Percentiles rank a stretch among this genome's conserved stretches.
phyloP scores from a whole-genome alignment of 768 basidiomycete genomes.

The Exsudoporus frostii region DNA sequence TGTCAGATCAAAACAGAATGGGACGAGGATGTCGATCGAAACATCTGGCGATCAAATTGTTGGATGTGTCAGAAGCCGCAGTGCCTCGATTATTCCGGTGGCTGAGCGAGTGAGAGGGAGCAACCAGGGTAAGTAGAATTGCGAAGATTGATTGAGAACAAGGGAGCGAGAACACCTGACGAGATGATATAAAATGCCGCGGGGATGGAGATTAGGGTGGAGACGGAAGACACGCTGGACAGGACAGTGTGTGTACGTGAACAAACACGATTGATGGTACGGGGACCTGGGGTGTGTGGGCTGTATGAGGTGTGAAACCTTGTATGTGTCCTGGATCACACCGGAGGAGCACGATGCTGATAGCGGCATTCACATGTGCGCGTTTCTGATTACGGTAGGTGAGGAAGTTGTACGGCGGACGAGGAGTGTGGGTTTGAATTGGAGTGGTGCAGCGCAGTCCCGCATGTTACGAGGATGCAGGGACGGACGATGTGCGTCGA shows the following conservation, averaged over 20 bases:
- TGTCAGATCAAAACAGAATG: constrained; percentile 20
- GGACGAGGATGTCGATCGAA: constrained; percentile 22
- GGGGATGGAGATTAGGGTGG: constrained; percentile 33
- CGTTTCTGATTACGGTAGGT: constrained; percentile 33
- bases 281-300: constrained; percentile 33
- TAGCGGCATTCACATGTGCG: constrained; percentile 35
- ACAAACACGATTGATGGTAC: constrained; percentile 30
- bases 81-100: constrained; percentile 12
- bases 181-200: constrained; percentile 27
- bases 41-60: constrained; percentile 20
- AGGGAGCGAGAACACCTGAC: constrained; percentile 11
- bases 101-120: constrained; percentile 1
- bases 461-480: constrained; percentile 15
- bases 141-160: constrained; percentile 13
- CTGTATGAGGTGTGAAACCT: constrained; percentile 34
- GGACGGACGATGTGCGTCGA: background rate
- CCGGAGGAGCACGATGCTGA: constrained; percentile 23
- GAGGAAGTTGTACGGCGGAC: constrained; percentile 30
- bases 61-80: constrained; percentile 26
- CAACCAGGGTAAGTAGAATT: constrained; percentile 3
- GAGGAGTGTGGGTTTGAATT: constrained; percentile 17
- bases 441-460: constrained; percentile 18
- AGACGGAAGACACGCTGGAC: constrained; percentile 30
- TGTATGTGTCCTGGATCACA: constrained; percentile 31
- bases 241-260: constrained; percentile 34